Evolutionary conservation across 257 asterid species (phyloP).

Genomic region (Fraxinus pennsylvanica): DNA sequence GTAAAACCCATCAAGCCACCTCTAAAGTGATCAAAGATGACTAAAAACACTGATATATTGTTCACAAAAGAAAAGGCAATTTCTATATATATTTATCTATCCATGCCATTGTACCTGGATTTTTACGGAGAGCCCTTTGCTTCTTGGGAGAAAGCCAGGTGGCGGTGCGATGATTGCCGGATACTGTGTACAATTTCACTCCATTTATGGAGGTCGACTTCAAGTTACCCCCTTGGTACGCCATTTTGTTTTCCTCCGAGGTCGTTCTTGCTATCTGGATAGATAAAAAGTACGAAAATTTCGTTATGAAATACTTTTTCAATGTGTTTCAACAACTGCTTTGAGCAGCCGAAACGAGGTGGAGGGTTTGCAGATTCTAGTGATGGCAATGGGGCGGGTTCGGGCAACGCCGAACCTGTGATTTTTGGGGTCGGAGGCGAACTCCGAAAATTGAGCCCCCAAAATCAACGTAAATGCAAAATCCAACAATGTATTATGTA

Average conservation of each 20-base stretch:
- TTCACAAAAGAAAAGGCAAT: background rate
- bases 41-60: background rate
- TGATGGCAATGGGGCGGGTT: no score
- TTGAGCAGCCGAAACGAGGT: background rate
- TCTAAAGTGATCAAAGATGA: background rate
- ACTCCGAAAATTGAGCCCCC: no score
- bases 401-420: no score
- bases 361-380: background rate
- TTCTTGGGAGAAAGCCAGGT: slow-evolving; percentile 90
- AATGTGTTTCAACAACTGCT: background rate
- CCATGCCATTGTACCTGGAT: slow-evolving; percentile 46
- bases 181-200: slow-evolving; percentile 74
- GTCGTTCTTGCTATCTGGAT: slow-evolving; percentile 17
- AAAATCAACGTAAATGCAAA: no score
- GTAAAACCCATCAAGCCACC: background rate
- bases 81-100: background rate
- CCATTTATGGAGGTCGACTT: slow-evolving; percentile 31
- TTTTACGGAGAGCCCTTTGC: slow-evolving; percentile 79
- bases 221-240: no score
- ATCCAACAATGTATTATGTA: no score
- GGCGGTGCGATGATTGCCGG: slow-evolving; percentile 68
- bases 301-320: background rate
- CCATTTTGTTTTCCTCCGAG: background rate
- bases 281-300: background rate
- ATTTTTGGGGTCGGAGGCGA: no score